Base-by-base conservation (phyloP, 1,284 basidiomycete genomes). In the Microbotryomycetes sp. region DNA sequence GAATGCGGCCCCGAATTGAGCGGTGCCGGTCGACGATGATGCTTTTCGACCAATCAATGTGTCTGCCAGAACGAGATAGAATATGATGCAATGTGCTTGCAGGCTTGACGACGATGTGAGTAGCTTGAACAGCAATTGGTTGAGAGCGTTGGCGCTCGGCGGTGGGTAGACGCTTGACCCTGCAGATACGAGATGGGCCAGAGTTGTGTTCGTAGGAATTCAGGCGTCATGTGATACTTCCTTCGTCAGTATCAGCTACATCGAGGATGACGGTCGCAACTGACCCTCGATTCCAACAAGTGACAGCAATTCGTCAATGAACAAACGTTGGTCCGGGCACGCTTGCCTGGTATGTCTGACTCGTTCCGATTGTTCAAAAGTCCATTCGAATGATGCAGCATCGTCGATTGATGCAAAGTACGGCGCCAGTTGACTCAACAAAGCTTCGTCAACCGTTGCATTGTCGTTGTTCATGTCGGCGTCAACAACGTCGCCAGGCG, bases 51-150 rank as follows among this genome's bases (percentile, higher is more conserved):
- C n/a, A n/a, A n/a, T n/a, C n/a, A n/a, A n/a, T 26, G 28, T 36
- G 49, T 50, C 19, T 32, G 51, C 29, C 31, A 69, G 65, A 22
- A 59, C 50, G 63, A 69, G 58, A 54, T 67, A 69, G 54, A 60
- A 66, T 29, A 69, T 54, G 60, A 62, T 55, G 30, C 58, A 64
- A 26, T 58, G 52, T 12, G 55, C 51, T 32, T 54, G 53, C 31
- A 58, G 47, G 6, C 47, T 22, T 19, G 54, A 49, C 30, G 57
- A 47, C 0, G 46, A 6, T 15, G 54, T 9, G 28, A 47, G 52
- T 31, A 68, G 45, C 9, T 22, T 5, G 26, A 22, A n/a, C 9
- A 67, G 22, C 54, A 67, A 52, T n/a, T 29, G 14, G 14, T 36
- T 23, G 54, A 69, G 57, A 23, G 19, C 59, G 6, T 31, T 12